These are phyloP conservation scores for Podospora anserina DNA, from an alignment of 495 filamentous ascomycete species.

Conservation along the genomic window DNA sequence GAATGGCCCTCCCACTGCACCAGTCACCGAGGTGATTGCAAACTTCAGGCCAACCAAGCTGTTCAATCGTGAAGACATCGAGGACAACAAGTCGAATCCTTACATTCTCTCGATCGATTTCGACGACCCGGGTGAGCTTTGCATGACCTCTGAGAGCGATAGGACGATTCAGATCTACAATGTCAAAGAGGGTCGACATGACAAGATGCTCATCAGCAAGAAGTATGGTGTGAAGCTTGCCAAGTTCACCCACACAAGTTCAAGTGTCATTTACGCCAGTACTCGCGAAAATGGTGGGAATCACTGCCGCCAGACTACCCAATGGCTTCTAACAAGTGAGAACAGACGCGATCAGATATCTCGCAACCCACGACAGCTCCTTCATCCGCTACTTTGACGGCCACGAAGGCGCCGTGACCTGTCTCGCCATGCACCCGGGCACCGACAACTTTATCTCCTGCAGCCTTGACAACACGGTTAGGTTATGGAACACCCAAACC, in stretches of 20 bases:
- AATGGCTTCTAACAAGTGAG: constrained; percentile 18
- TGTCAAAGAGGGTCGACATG: constrained; percentile 79
- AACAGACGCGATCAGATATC: constrained; percentile 78
- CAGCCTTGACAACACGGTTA: constrained; percentile 80
- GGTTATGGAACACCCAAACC: constrained; percentile 77
- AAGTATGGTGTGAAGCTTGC: constrained; percentile 95
- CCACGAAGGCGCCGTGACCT: constrained; percentile 79
- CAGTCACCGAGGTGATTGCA: constrained; percentile 46
- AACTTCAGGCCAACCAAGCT: constrained; percentile 52
- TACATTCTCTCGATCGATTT: constrained; percentile 77
- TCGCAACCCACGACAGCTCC: constrained; percentile 89
- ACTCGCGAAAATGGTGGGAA: constrained; percentile 80
- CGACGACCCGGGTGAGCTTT: constrained; percentile 86
- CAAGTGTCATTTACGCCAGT: constrained; percentile 87
- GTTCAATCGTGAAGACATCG: constrained; percentile 43
- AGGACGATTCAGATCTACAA: constrained; percentile 95
- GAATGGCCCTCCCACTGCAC: constrained; percentile 36
- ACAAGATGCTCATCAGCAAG: constrained; percentile 79
- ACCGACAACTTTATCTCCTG: constrained; percentile 89
- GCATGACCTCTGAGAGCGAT: constrained; percentile 83
- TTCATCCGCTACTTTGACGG: constrained; percentile 94
- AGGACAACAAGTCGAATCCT: constrained; percentile 40
- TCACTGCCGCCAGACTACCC: not conserved
- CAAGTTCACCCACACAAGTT: constrained; percentile 85
- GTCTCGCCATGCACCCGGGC: constrained; percentile 66